Conservation (phyloP, 495 filamentous ascomycete species). For the Podospora anserina region DNA sequence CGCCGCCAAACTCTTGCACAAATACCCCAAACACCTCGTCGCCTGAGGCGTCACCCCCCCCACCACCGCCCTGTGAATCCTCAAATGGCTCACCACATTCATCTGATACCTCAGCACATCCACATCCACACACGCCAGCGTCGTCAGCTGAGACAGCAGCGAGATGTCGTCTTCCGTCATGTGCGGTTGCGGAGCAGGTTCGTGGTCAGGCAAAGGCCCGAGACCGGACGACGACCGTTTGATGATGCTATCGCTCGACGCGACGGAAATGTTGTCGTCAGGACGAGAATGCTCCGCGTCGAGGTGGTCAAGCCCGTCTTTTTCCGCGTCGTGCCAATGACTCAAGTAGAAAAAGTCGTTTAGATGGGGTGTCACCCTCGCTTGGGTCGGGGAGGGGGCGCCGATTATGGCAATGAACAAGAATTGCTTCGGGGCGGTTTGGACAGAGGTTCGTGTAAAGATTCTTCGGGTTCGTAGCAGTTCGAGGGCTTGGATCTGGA, state of each 20-base stretch:
- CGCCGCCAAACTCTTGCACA: constrained; percentile 71
- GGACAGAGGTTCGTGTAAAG: constrained; percentile 65
- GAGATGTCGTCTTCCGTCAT: constrained; percentile 40
- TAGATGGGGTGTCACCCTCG: constrained; percentile 53
- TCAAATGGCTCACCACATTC: constrained; percentile 80
- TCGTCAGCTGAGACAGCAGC: constrained; percentile 34
- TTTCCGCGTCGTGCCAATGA: constrained; percentile 72
- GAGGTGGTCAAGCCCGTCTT: constrained; percentile 69
- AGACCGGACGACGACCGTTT: constrained; percentile 12
- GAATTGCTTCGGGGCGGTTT: constrained; percentile 74
- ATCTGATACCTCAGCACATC: constrained; percentile 78
- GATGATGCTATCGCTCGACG: constrained; percentile 33
- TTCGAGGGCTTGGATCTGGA: constrained; percentile 90
- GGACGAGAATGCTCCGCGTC: constrained; percentile 46
- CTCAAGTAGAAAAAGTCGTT: constrained; percentile 87
- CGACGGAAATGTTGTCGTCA: constrained; percentile 29
- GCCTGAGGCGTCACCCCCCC: constrained; percentile 74
- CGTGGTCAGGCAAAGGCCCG: not conserved
- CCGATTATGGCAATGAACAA: constrained; percentile 71
- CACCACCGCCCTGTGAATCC: constrained; percentile 77
- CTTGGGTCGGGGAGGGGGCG: constrained; percentile 41
- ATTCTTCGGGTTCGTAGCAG: constrained; percentile 74
- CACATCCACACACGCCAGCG: constrained; percentile 34
- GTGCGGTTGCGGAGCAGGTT: too few species aligned
- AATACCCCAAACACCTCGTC: constrained; percentile 68